Base-by-base conservation (phyloP, 805 yeast genomes). In the Metschnikowia peoriensis region DNA sequence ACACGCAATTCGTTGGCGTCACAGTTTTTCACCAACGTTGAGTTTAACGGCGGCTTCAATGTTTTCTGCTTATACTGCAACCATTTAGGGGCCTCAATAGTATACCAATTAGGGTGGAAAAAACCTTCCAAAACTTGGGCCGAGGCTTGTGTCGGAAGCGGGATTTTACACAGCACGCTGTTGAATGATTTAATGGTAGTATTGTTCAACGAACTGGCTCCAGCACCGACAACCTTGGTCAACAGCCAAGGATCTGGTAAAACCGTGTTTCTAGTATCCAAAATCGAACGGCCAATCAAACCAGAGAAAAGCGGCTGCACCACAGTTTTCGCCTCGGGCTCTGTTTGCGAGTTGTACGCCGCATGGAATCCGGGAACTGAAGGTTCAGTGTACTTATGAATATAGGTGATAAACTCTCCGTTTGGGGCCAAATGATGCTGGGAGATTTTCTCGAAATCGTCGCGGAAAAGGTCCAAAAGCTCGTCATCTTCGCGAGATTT, bases 241-340 rank as follows among this genome's bases (percentile, higher is more conserved):
- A 84, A 65, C 44, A 78, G 76, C 62, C 88, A 85, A 12, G 85
- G 85, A 32, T 84, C 85, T 9, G 89, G 89, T 4, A 88, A 77
- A 2, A 78, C 70, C 1, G 88, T 81, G 46, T 83, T 84, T 55
- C 96, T 82, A 43, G 85, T 81, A 65, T 94, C 98, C 48, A 91
- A 69, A 17, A 79, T 72, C 0, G 97, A 89, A 61, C 83, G 86
- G 29, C 81, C 78, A 35, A 81, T 77, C 38, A 86, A 69, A 0
- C 96, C 86, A 6, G 96, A 80, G 65, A 94, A 93, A 46, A 94
- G 73, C 12, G 97, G 96, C 29, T 82, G 77, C 40, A 85, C 90
- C 41, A 80, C 80, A 16, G 81, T 80, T 4, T 87, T 83, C 9
- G 81, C 69, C 15, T 55, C 58, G 11, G 56, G 53, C 14, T 56